These are phyloP conservation scores for Mucor irregularis DNA, from an alignment of 371 early-diverging fungal species.

Conservation along the genomic window DNA sequence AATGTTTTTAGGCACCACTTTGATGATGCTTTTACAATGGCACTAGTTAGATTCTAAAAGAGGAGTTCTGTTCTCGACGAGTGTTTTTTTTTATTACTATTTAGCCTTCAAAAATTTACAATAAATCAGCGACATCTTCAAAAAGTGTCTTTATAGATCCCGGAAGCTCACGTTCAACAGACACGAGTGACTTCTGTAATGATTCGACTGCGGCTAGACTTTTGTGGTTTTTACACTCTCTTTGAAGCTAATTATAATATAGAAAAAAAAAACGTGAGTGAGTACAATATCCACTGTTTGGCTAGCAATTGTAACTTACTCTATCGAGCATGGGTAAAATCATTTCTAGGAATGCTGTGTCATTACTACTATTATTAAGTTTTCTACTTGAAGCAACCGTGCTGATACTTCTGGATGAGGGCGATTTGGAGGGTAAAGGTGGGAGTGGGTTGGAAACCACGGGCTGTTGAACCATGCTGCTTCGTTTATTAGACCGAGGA, in stretches of 20 bases:
- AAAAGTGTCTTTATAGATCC: constrained; percentile 59
- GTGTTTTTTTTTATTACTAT: background rate
- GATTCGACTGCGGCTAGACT: constrained; percentile 59
- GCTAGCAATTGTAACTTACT: constrained; percentile 17
- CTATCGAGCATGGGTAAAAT: constrained; percentile 37
- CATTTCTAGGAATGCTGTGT: constrained; percentile 30
- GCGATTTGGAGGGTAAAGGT: constrained; percentile 23
- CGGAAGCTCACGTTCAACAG: constrained; percentile 64
- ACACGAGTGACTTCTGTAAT: constrained; percentile 59
- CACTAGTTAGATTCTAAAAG: too few relatives aligned
- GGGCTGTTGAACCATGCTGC: constrained; percentile 18
- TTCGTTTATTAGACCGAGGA: constrained; percentile 10
- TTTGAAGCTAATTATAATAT: constrained; percentile 37
- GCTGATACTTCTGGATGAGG: constrained; percentile 40
- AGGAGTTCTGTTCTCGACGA: too few relatives aligned
- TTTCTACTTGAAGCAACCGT: constrained; percentile 15
- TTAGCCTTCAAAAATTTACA: constrained; percentile 14
- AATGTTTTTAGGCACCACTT: too few relatives aligned
- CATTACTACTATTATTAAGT: constrained; percentile 12
- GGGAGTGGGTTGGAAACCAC: constrained; percentile 20
- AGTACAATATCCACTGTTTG: background rate
- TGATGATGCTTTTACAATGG: too few relatives aligned
- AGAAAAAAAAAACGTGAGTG: background rate
- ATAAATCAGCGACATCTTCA: constrained; percentile 43
- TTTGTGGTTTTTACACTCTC: constrained; percentile 46